Evolutionary conservation across 2,329 filamentous ascomycete species (phyloP), one percentile per base, ranked within the genome.

Genomic region (Ustilaginoidea virens): DNA sequence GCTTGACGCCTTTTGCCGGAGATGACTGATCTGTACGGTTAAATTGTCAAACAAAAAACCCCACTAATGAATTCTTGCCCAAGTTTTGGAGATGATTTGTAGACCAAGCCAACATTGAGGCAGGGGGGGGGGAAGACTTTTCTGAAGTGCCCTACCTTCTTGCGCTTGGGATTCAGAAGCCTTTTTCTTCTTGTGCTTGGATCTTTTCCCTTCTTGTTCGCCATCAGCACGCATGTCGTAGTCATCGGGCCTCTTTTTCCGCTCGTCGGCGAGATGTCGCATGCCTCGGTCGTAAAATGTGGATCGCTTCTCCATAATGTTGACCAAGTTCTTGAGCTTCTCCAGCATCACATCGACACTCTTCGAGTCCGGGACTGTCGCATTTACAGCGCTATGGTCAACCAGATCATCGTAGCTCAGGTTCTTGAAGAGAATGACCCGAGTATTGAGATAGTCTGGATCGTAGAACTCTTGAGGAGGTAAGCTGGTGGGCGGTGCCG

Each of bases 121-220:
- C n/a, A n/a, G n/a, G n/a, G n/a, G n/a, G n/a, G n/a, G n/a, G n/a
- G n/a, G n/a, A n/a, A n/a, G n/a, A n/a, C n/a, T n/a, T n/a, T n/a
- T n/a, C n/a, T n/a, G n/a, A n/a, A n/a, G n/a, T n/a, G n/a, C n/a
- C 33, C 15, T 34, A 34, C 33, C 33, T 8, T 34, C 33, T 22
- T 28, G 28, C 33, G 60, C 60, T 18, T 68, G 55, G 30, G 52
- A 61, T 33, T 75, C 72, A 6, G 69, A 60, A 15, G 77, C 80
- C 55, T 83, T 85, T 48, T 80, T 74, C 59, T 81, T 85, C 63
- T 81, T 85, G 39, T 78, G 66, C 50, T 86, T 85, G 15, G 61
- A 56, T 46, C 69, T 67, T 43, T 69, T 69, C 14, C 55, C 51
- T 29, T 62, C 60, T 35, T 60, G 60, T 25, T 69, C 66, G 17